Percentiles rank a stretch among this genome's conserved stretches.
Evolutionary conservation across 345 rosid species (phyloP).

Genomic region (Mangifera indica): DNA sequence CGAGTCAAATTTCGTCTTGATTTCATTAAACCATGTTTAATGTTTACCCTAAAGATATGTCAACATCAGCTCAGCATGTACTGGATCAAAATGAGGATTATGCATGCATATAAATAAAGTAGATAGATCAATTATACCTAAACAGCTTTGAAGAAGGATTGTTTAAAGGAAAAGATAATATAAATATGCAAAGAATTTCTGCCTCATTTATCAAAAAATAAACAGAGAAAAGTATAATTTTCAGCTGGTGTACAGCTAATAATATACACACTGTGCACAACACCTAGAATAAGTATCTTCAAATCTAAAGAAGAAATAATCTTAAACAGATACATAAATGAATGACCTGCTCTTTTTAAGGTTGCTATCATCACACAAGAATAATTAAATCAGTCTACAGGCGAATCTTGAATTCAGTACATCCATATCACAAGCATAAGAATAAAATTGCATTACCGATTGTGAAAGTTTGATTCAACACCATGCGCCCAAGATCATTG

Average conservation of each 20-base stretch:
- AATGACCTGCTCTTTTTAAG: not conserved
- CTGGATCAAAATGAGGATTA: not conserved
- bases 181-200: too few species aligned
- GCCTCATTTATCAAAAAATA: not conserved
- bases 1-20: not conserved
- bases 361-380: not conserved
- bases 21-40: not conserved
- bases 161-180: not conserved
- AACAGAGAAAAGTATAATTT: too few species aligned
- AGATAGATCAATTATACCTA: not conserved
- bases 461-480: constrained; percentile 91
- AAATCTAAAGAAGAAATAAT: too few species aligned
- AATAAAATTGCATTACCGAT: constrained; percentile 42
- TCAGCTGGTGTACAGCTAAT: not conserved
- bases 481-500: constrained; percentile 68
- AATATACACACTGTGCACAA: not conserved
- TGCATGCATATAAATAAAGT: not conserved
- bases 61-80: not conserved
- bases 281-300: not conserved
- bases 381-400: not conserved
- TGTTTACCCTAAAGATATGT: not conserved
- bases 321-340: not conserved
- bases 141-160: not conserved
- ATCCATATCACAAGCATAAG: not conserved
- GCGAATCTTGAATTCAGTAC: not conserved